Evolutionary conservation across 257 asterid species (phyloP).

Genomic region (Solanum bulbocastanum): DNA sequence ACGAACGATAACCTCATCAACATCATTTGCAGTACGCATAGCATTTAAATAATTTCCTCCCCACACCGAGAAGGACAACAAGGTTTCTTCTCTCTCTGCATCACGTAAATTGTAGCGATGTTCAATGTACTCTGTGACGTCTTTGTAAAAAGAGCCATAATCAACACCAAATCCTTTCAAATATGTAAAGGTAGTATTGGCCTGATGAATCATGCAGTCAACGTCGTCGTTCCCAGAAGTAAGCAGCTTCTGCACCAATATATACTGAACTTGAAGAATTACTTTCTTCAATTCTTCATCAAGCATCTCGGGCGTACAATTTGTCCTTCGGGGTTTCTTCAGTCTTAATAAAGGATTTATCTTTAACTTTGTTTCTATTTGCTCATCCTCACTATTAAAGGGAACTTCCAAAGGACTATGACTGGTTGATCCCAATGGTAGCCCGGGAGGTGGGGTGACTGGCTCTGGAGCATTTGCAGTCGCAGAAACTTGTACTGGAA

Average conservation of each 20-base stretch:
- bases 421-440: not conserved
- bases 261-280: not conserved
- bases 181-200: not conserved
- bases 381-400: not conserved
- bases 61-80: not conserved
- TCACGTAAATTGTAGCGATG: not conserved
- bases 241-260: not conserved
- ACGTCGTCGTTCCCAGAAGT: not conserved
- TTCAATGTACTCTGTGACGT: not conserved
- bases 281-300: not conserved
- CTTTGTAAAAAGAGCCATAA: not conserved
- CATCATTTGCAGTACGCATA: not conserved
- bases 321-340: not conserved
- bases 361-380: not conserved
- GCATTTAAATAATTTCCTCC: not conserved
- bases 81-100: not conserved
- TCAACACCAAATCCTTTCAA: not conserved
- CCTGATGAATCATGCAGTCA: not conserved
- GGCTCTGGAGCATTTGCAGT: not conserved
- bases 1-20: not conserved
- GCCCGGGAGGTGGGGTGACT: not conserved
- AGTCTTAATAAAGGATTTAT: not conserved
- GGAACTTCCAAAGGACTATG: not conserved
- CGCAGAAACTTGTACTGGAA: not conserved
- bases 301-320: not conserved